These are phyloP conservation scores for Penicillium flavigenum DNA, from an alignment of 495 filamentous ascomycete species.

Conservation along the genomic window DNA sequence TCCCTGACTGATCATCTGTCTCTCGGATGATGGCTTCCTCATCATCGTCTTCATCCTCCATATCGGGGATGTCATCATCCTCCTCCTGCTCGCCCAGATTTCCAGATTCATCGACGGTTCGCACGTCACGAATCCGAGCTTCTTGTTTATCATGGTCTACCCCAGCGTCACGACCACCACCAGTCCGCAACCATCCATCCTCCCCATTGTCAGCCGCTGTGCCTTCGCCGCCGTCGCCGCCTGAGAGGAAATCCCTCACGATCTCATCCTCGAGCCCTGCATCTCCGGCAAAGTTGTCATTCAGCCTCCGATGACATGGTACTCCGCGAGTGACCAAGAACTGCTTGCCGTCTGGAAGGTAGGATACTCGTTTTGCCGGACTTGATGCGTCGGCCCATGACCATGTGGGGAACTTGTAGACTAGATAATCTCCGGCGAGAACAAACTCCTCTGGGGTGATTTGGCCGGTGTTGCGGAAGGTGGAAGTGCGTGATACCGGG, in stretches of 20 bases:
- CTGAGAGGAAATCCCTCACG: conserved; percentile 72
- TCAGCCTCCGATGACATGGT: conserved; percentile 85
- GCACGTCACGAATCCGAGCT: conserved; percentile 72
- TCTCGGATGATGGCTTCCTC: conserved; percentile 96
- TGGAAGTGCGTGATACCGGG: conserved; percentile 83
- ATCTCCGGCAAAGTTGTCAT: conserved; percentile 89
- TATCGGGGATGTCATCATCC: conserved; percentile 90
- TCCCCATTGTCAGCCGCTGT: conserved; percentile 61
- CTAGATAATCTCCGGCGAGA: conserved; percentile 93
- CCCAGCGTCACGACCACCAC: conserved; percentile 58
- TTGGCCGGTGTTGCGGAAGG: conserved; percentile 88
- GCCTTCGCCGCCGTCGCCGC: conserved; percentile 50
- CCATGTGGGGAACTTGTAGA: conserved; percentile 99
- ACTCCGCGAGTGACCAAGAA: conserved; percentile 93
- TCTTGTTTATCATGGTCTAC: conserved; percentile 55
- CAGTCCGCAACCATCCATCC: conserved; percentile 89
- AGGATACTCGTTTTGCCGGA: conserved; percentile 68
- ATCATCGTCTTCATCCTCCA: conserved; percentile 97
- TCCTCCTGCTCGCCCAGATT: conserved; percentile 70
- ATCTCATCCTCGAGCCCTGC: conserved; percentile 80
- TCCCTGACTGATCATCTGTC: conserved; percentile 53
- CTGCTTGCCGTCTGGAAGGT: conserved; percentile 90
- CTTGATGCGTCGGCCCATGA: conserved; percentile 89
- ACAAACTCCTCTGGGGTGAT: conserved; percentile 98
- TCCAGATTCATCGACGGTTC: conserved; percentile 81